Evolutionary conservation across 495 filamentous ascomycete genomes (phyloP).

Genomic region (Aspergillus coremiiformis): DNA sequence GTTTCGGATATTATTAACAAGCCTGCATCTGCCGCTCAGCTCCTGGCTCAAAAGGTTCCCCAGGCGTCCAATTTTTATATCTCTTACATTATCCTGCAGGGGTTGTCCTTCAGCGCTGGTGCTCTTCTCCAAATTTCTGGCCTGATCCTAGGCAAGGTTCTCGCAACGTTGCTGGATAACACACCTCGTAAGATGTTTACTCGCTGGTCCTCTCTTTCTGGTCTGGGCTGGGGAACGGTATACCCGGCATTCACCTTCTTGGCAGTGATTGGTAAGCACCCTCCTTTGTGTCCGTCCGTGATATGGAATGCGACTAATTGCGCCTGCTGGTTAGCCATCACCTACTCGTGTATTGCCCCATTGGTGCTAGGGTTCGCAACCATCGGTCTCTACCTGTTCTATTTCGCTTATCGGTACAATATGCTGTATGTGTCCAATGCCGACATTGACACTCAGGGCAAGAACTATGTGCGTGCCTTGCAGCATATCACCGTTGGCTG

Average conservation of each 20-base stretch:
- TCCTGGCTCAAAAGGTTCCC: slow-evolving; percentile 72
- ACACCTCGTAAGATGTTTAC: slow-evolving; percentile 72
- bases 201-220: slow-evolving; percentile 56
- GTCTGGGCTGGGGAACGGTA: slow-evolving; percentile 79
- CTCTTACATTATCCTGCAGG: slow-evolving; percentile 90
- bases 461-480: slow-evolving; percentile 78
- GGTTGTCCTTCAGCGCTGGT: slow-evolving; percentile 71
- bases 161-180: slow-evolving; percentile 64
- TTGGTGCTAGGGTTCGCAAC: slow-evolving; percentile 82
- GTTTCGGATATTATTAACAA: slow-evolving; percentile 55
- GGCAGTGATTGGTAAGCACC: slow-evolving; percentile 57
- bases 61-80: slow-evolving; percentile 89
- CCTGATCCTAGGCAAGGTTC: slow-evolving; percentile 65
- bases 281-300: not conserved
- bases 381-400: slow-evolving; percentile 78
- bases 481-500: slow-evolving; percentile 86
- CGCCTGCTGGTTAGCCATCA: slow-evolving; percentile 49
- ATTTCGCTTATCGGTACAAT: slow-evolving; percentile 93
- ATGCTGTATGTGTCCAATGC: slow-evolving; percentile 85
- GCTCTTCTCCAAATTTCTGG: slow-evolving; percentile 71
- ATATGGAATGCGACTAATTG: not conserved
- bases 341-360: slow-evolving; percentile 86
- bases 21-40: slow-evolving; percentile 49
- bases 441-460: slow-evolving; percentile 82
- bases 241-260: slow-evolving; percentile 82